phyloP scores from a whole-genome alignment of 2,329 filamentous ascomycete species.

The Cadophora malorum region DNA sequence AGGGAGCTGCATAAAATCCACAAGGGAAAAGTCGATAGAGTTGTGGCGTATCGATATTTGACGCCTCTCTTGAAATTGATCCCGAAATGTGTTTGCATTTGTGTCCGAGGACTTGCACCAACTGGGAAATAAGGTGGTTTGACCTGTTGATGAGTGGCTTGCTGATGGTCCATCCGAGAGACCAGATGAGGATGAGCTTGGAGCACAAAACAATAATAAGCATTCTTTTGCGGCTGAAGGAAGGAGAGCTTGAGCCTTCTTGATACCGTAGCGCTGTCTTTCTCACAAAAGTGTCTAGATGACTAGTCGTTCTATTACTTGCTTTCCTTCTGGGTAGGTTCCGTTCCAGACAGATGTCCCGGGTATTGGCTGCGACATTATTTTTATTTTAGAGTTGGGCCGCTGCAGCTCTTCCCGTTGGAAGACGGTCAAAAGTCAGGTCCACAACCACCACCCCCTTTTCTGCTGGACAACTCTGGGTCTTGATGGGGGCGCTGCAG shows the following conservation, averaged over 20 bases:
- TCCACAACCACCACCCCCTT: slow-evolving; percentile 19
- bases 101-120: slow-evolving; percentile 14
- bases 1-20: slow-evolving; percentile 18
- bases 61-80: background rate
- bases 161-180: slow-evolving; percentile 8
- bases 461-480: slow-evolving; percentile 19
- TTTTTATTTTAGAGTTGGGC: slow-evolving; percentile 9
- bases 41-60: slow-evolving; percentile 16
- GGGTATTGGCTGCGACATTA: slow-evolving; percentile 17
- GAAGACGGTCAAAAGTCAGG: background rate
- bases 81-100: slow-evolving; percentile 3
- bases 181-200: slow-evolving; percentile 14
- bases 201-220: slow-evolving; percentile 4
- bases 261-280: background rate
- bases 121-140: slow-evolving; percentile 15
- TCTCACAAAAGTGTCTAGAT: background rate
- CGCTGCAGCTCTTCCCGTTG: slow-evolving; percentile 13
- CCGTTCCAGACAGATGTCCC: slow-evolving; percentile 25
- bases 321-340: slow-evolving; percentile 1
- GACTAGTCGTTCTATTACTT: no score
- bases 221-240: slow-evolving; percentile 14
- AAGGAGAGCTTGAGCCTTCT: background rate
- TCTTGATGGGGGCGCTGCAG: slow-evolving; percentile 12
- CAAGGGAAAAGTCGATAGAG: background rate
- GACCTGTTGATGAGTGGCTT: slow-evolving; percentile 7